Base-by-base conservation (phyloP, 441 rosid genomes). In the Macaranga tanarius region DNA sequence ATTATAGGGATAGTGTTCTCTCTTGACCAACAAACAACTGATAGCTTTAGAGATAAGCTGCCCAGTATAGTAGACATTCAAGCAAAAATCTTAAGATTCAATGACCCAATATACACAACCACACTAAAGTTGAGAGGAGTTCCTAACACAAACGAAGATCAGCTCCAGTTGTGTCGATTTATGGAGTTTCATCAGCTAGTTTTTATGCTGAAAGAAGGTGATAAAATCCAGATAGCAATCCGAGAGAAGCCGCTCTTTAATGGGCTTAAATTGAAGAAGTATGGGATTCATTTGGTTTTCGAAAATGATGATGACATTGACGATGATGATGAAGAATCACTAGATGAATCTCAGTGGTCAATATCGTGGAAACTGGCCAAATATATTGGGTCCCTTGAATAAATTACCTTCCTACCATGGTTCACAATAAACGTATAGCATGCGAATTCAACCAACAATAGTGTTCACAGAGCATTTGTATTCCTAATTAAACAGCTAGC, bases 111-210 rank as follows among this genome's bases (percentile, higher is more conserved):
- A 75, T 60, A 7, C 55, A 63, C 16, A 28, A 79, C 80, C 44
- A 0, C 76, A 25, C 73, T 90, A 79, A 0, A 20, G 31, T 76
- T 90, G 51, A 55, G 0, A 63, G 95, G 92, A 73, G 86, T 87
- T 45, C 90, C 95, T 0, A 61, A 48, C 34, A 72, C 74, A 57
- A 70, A 80, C 38, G 63, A 79, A 40, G 87, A 84, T 75, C 87
- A 86, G 44, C 79, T 90, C 60, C 75, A 82, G 78, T 63, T 90
- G 61, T 83, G 84, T 72, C 78, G 91, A 2, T 86, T 81, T 80
- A 69, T 79, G 9, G 77, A 59, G 19, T 44, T 11, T 23, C 78
- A 63, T 64, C 86, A 79, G 16, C 58, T 86, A 76, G 84, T 88
- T 54, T 69, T 31, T 22, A 67, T 22, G 73, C 25, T 86, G 76